These are phyloP conservation scores for Penicillium sp. DNA, from an alignment of 2,329 filamentous ascomycete species.

Conservation along the genomic window DNA sequence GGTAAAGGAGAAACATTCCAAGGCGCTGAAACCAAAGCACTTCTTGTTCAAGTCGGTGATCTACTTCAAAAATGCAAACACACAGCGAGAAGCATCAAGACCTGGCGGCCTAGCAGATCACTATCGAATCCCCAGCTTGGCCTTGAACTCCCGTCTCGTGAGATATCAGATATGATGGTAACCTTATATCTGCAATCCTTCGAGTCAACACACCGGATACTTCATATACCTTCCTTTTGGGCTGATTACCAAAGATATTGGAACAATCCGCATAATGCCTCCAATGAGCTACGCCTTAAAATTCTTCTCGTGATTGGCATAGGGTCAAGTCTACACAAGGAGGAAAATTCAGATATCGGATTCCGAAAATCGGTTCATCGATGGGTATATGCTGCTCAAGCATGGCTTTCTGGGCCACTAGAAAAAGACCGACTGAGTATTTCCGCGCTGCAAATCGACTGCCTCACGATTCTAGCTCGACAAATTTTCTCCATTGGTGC, in stretches of 20 bases:
- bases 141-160: background rate
- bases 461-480: constrained; percentile 24
- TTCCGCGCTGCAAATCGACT: constrained; percentile 28
- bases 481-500: background rate
- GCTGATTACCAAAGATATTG: background rate
- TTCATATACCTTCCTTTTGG: background rate
- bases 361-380: background rate
- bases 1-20: background rate
- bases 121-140: background rate
- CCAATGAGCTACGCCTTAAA: background rate
- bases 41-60: background rate
- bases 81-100: background rate
- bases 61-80: background rate
- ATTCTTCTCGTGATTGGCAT: background rate
- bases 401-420: constrained; percentile 29
- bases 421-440: constrained; percentile 30
- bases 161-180: background rate
- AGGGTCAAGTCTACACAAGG: background rate
- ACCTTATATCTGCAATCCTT: background rate
- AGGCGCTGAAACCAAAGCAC: background rate
- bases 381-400: constrained; percentile 19
- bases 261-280: background rate
- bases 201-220: background rate
- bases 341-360: background rate
- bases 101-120: background rate